phyloP scores from a whole-genome alignment of 345 rosid species.

The Eutrema yunnanense region DNA sequence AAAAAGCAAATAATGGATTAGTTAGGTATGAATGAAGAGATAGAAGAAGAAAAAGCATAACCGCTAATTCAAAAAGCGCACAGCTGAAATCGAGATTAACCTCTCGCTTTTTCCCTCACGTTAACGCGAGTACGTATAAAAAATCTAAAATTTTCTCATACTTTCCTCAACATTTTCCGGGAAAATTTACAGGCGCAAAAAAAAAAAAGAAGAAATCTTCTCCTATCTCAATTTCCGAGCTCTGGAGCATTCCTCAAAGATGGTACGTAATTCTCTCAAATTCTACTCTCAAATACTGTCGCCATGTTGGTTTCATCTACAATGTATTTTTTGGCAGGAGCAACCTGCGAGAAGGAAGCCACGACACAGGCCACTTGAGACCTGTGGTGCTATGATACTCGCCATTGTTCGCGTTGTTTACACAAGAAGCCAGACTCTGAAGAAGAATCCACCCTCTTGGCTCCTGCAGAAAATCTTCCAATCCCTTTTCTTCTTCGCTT shows the following conservation, averaged over 20 bases:
- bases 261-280: conserved; percentile 15
- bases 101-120: conserved; percentile 9
- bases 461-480: conserved; percentile 17
- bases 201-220: too few relatives aligned
- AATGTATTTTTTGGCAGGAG: conserved; percentile 13
- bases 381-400: conserved; percentile 38
- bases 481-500: not conserved
- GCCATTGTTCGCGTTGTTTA: conserved; percentile 33
- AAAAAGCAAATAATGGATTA: too few relatives aligned
- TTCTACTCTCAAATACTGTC: not conserved
- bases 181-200: too few relatives aligned
- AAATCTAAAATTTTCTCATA: conserved; percentile 27
- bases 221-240: not conserved
- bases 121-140: not conserved
- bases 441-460: conserved; percentile 26
- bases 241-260: not conserved
- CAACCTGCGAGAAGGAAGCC: conserved; percentile 1
- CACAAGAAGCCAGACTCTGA: conserved; percentile 28
- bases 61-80: not conserved
- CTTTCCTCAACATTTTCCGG: too few relatives aligned
- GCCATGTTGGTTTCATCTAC: not conserved
- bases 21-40: too few relatives aligned
- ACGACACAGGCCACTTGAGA: conserved; percentile 54
- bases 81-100: conserved; percentile 20
- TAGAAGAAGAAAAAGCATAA: not conserved